Conservation (phyloP, 768 basidiomycete genomes). For the Agaricus sinodeliciosus region DNA sequence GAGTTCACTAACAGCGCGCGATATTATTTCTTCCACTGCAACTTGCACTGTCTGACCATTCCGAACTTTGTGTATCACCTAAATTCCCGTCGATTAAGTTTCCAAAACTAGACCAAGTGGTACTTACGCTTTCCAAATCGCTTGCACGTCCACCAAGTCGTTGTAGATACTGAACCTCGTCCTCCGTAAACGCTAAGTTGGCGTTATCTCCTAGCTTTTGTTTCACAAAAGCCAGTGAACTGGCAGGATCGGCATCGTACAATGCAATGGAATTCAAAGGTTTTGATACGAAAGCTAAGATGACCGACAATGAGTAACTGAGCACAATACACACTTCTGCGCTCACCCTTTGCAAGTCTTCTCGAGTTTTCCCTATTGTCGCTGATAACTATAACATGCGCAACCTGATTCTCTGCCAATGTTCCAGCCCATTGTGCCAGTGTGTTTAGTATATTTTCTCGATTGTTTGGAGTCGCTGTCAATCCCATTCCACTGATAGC, state of each 20-base stretch:
- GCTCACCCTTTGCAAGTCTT: slow-evolving; percentile 68
- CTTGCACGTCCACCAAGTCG: slow-evolving; percentile 87
- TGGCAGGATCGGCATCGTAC: slow-evolving; percentile 78
- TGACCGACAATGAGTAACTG: background rate
- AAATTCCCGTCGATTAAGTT: background rate
- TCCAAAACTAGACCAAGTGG: background rate
- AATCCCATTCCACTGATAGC: slow-evolving; percentile 16
- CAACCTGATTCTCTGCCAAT: slow-evolving; percentile 77
- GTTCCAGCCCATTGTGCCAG: slow-evolving; percentile 82
- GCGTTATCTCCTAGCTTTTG: slow-evolving; percentile 65
- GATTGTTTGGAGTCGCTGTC: slow-evolving; percentile 27
- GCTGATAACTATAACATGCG: slow-evolving; percentile 87
- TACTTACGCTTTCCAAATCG: slow-evolving; percentile 75
- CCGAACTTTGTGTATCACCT: slow-evolving; percentile 84
- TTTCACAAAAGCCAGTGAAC: slow-evolving; percentile 74
- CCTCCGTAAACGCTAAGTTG: slow-evolving; percentile 42
- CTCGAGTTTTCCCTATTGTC: slow-evolving; percentile 88
- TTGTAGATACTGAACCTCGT: slow-evolving; percentile 55
- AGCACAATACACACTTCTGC: background rate
- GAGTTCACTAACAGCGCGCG: slow-evolving; percentile 72
- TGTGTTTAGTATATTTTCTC: slow-evolving; percentile 68
- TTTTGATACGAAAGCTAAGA: slow-evolving; percentile 72
- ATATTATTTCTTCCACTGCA: slow-evolving; percentile 87
- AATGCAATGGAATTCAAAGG: slow-evolving; percentile 75
- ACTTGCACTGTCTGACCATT: slow-evolving; percentile 66